These are phyloP conservation scores for Vitis cinerea DNA, from an alignment of 164 flowering plant species.

Conservation along the genomic window DNA sequence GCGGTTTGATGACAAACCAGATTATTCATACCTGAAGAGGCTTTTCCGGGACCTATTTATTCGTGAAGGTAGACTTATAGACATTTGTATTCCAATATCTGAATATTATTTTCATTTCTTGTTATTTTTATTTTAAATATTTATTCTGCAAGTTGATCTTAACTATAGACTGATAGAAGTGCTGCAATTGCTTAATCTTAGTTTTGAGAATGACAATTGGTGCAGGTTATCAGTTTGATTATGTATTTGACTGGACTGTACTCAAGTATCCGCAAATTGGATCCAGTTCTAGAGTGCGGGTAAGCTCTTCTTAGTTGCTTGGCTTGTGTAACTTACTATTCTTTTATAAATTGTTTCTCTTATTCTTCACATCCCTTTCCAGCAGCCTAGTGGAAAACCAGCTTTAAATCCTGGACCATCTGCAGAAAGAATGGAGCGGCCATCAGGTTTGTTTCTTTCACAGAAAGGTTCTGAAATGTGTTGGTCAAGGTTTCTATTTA, in stretches of 20 bases:
- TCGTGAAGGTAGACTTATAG: constrained; percentile 52
- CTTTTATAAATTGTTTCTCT: not conserved
- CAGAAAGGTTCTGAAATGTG: not conserved
- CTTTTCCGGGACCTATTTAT: constrained; percentile 69
- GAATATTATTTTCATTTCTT: not conserved
- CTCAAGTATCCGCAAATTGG: constrained; percentile 61
- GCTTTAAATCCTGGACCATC: constrained; percentile 44
- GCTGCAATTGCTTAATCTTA: no score
- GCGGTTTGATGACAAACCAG: constrained; percentile 77
- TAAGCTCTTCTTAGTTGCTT: constrained; percentile 21
- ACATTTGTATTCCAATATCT: not conserved
- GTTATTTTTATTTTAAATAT: not conserved
- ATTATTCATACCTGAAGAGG: constrained; percentile 73
- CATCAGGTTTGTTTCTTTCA: constrained; percentile 40
- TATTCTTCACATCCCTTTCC: not conserved
- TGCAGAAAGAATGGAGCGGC: constrained; percentile 48
- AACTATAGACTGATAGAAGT: no score
- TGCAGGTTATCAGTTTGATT: constrained; percentile 74
- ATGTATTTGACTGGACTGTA: constrained; percentile 70
- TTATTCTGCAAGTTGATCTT: not conserved
- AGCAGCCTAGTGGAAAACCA: constrained; percentile 39
- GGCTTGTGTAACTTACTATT: not conserved
- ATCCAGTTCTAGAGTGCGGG: constrained; percentile 51
- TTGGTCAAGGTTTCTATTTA: no score
- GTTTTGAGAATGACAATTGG: constrained; percentile 3